phyloP scores from a whole-genome alignment of 75 land plant species.

The Adiantum capillusveneris region DNA sequence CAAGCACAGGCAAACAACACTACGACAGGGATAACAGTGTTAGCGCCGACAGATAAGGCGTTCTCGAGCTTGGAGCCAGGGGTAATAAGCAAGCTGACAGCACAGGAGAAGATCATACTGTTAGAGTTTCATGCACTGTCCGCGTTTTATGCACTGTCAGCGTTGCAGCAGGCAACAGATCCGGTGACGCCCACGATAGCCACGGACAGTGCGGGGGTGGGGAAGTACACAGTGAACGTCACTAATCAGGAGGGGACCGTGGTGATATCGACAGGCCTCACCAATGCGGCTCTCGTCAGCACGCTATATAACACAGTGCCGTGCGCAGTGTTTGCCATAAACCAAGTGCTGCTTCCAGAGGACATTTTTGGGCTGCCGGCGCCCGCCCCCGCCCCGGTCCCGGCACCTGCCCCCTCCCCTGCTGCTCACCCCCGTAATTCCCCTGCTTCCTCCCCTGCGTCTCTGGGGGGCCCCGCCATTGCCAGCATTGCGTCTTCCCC shows the following conservation, averaged over 20 bases:
- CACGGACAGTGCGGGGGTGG: slow-evolving; percentile 37
- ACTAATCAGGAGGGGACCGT: slow-evolving; percentile 43
- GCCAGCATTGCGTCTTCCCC: not conserved
- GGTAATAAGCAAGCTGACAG: not conserved
- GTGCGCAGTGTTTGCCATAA: slow-evolving; percentile 50
- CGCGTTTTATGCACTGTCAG: not conserved
- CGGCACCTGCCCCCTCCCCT: not conserved
- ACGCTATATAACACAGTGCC: slow-evolving; percentile 68
- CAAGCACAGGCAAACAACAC: slow-evolving; percentile 42
- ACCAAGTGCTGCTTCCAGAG: slow-evolving; percentile 55
- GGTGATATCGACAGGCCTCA: slow-evolving; percentile 39
- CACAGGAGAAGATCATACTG: slow-evolving; percentile 7
- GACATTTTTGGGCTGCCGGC: not conserved
- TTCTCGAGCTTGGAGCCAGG: slow-evolving; percentile 30
- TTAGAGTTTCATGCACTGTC: slow-evolving; percentile 2
- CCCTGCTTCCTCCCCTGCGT: not conserved
- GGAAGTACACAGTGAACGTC: slow-evolving; percentile 53
- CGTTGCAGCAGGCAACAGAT: not conserved
- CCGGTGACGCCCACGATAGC: not conserved
- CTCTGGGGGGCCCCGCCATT: not conserved
- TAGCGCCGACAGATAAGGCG: slow-evolving; percentile 64
- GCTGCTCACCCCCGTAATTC: not conserved
- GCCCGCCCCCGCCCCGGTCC: not conserved
- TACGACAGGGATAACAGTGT: slow-evolving; percentile 50
- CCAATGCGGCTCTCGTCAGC: slow-evolving; percentile 45